Percentiles rank a stretch among this genome's conserved stretches.
These are phyloP conservation scores for Oryza officinalis DNA, from an alignment of 176 grass and related monocot genomes.

Conservation along the genomic window DNA sequence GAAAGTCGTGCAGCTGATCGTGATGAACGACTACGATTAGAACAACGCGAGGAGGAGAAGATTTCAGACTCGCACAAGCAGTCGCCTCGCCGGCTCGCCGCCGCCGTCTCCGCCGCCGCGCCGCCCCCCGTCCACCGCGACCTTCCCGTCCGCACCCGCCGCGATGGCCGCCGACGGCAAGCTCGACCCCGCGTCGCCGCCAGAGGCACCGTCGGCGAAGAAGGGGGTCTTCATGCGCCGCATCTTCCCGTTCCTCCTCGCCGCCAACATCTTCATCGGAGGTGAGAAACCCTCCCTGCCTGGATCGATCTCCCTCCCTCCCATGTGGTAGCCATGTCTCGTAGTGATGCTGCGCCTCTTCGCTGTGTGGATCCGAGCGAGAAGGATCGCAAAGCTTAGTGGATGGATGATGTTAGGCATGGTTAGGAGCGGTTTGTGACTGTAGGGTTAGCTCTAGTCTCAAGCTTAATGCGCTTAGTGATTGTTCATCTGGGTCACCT, in stretches of 20 bases:
- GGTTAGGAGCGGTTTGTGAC: not conserved
- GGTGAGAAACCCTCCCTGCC: conserved; percentile 28
- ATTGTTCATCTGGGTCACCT: not conserved
- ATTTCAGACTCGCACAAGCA: no score
- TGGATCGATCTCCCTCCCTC: not conserved
- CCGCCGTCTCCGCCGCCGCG: no score
- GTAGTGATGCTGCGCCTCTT: not conserved
- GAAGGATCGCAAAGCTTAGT: not conserved
- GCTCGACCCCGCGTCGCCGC: conserved; percentile 16
- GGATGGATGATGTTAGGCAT: not conserved
- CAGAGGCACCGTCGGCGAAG: conserved; percentile 37
- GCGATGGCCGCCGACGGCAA: conserved; percentile 39
- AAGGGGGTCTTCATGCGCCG: conserved; percentile 69
- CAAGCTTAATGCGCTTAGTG: not conserved
- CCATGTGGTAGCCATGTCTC: not conserved
- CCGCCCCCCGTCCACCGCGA: not conserved
- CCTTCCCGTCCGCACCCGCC: not conserved
- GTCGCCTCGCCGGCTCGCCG: not conserved
- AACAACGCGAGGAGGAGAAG: not conserved
- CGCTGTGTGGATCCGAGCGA: not conserved
- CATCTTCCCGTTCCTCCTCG: conserved; percentile 72
- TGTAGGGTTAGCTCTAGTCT: not conserved
- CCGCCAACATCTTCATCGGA: conserved; percentile 79
- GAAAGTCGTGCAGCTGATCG: not conserved
- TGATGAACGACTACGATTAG: not conserved